A percentile compares a stretch with the other conserved stretches of the same genome.
Conservation (phyloP, 2,329 filamentous ascomycete genomes). For the Cordyceps militaris region DNA sequence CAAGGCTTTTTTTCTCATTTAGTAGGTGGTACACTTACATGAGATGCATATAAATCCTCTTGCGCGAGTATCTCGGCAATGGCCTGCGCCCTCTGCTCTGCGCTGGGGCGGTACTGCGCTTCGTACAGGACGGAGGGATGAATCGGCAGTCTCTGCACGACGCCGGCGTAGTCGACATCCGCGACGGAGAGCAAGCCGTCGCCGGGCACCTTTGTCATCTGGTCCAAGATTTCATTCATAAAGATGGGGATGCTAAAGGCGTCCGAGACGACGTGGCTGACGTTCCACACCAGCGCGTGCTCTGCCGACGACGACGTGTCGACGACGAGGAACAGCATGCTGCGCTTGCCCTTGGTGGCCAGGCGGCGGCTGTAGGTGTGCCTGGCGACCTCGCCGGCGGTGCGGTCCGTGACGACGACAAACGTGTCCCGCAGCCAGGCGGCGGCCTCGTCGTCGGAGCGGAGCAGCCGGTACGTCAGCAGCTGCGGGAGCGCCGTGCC, state of each 20-base stretch:
- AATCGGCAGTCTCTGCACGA: not conserved
- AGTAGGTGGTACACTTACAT: not conserved
- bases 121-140: not conserved
- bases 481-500: not conserved
- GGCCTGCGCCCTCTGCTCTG: not conserved
- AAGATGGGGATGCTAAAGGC: not conserved
- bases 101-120: not conserved
- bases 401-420: not conserved
- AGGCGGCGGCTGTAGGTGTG: not conserved
- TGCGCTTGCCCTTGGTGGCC: not conserved
- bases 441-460: not conserved
- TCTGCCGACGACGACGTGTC: not conserved
- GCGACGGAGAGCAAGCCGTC: not conserved
- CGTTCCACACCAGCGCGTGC: not conserved
- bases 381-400: not conserved
- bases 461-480: not conserved
- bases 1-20: not conserved
- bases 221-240: not conserved
- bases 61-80: not conserved
- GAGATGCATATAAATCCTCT: not conserved
- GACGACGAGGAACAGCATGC: conserved; percentile 1
- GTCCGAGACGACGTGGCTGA: not conserved
- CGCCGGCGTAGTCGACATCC: not conserved
- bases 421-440: not conserved
- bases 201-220: not conserved